phyloP scores from a whole-genome alignment of 140 eudicot genomes.

The Senecio squalidus region DNA sequence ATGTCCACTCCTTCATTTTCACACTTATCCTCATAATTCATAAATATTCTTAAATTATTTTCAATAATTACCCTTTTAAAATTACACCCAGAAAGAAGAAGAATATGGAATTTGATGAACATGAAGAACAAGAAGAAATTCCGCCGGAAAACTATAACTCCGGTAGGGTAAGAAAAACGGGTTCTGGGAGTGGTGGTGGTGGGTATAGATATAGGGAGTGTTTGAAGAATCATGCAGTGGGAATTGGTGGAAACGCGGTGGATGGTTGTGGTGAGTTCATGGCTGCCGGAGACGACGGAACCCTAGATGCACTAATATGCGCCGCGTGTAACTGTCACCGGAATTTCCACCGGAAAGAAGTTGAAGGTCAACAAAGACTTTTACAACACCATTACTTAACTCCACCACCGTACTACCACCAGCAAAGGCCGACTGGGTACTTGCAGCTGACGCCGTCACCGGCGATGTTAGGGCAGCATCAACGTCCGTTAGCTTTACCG shows the following conservation, averaged over 20 bases:
- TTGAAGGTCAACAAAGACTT: constrained; percentile 11
- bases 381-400: constrained; percentile 23
- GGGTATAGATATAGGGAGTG: constrained; percentile 55
- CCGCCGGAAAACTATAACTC: constrained; percentile 28
- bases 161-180: constrained; percentile 17
- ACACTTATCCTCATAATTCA: constrained; percentile 55
- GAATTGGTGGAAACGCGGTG: constrained; percentile 58
- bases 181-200: no score
- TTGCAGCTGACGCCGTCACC: constrained; percentile 43
- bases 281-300: constrained; percentile 74
- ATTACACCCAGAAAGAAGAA: background rate
- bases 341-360: constrained; percentile 68
- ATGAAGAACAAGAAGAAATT: constrained; percentile 58
- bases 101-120: constrained; percentile 60
- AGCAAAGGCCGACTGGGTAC: constrained; percentile 50
- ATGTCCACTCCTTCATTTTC: constrained; percentile 66
- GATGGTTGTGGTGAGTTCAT: constrained; percentile 87
- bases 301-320: constrained; percentile 60
- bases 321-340: constrained; percentile 84
- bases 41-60: background rate
- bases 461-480: no score
- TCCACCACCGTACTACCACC: constrained; percentile 32
- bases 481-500: constrained; percentile 39
- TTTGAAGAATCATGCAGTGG: constrained; percentile 66
- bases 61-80: background rate